These are phyloP conservation scores for Pichia sp. DNA, from an alignment of 1,139 yeast species.

Conservation along the genomic window DNA sequence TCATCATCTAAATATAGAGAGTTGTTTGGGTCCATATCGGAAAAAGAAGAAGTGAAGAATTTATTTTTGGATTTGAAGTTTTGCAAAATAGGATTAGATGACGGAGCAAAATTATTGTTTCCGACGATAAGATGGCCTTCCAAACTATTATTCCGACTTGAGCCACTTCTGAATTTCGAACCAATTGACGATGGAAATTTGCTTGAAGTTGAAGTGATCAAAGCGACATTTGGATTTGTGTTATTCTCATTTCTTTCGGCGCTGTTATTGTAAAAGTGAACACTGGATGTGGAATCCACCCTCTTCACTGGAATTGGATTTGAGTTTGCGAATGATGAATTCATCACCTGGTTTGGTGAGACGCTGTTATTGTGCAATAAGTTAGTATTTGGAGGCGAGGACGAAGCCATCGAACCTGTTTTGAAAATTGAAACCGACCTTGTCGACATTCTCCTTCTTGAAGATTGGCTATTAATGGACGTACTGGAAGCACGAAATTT, in stretches of 20 bases:
- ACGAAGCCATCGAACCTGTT: constrained; percentile 52
- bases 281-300: constrained; percentile 53
- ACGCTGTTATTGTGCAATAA: not conserved
- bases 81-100: constrained; percentile 24
- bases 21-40: constrained; percentile 31
- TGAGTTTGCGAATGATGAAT: constrained; percentile 25
- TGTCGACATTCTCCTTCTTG: constrained; percentile 27
- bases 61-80: constrained; percentile 23
- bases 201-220: constrained; percentile 33
- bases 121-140: constrained; percentile 23
- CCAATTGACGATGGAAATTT: constrained; percentile 56
- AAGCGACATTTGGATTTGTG: not conserved
- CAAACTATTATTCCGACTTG: constrained; percentile 28
- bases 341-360: constrained; percentile 1
- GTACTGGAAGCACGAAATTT: constrained; percentile 21
- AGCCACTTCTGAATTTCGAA: constrained; percentile 34
- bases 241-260: constrained; percentile 8
- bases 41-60: constrained; percentile 21
- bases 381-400: constrained; percentile 37
- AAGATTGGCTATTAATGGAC: constrained; percentile 21
- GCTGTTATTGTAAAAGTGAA: constrained; percentile 14
- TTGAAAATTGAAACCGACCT: constrained; percentile 54
- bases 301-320: constrained; percentile 37
- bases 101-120: constrained; percentile 11
- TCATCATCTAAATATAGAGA: constrained; percentile 52